Conservation (phyloP, 306 rosid species). For the Gillenia trifoliata region DNA sequence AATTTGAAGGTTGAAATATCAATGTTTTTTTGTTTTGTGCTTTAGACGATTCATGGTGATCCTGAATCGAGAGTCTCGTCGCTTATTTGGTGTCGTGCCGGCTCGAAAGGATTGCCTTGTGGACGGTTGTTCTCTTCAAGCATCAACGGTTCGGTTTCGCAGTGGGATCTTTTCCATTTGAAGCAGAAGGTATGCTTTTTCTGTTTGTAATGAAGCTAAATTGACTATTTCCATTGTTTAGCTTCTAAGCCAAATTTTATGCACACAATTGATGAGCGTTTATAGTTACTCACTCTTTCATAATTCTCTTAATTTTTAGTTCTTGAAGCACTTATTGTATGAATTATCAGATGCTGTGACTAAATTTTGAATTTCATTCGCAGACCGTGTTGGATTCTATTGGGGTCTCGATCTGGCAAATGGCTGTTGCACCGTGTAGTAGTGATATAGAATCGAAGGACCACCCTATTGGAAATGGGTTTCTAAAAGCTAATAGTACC, state of each 20-base stretch:
- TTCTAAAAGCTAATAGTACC: conserved; percentile 5
- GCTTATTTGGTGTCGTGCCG: conserved; percentile 72
- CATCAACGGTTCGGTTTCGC: conserved; percentile 67
- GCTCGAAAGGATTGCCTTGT: conserved; percentile 37
- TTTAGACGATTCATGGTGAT: conserved; percentile 77
- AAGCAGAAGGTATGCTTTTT: conserved; percentile 57
- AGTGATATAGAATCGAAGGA: conserved; percentile 19
- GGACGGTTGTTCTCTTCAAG: conserved; percentile 84
- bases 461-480: conserved; percentile 41
- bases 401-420: conserved; percentile 85
- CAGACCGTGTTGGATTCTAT: conserved; percentile 64
- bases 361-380: neutral
- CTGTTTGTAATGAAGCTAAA: neutral
- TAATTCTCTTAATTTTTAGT: neutral
- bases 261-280: neutral
- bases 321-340: neutral
- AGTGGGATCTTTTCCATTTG: conserved; percentile 81
- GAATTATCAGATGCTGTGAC: neutral
- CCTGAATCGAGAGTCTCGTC: conserved; percentile 62
- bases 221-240: neutral
- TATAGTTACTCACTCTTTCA: neutral
- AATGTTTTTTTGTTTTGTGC: neutral
- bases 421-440: conserved; percentile 52
- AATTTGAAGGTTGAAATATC: neutral
- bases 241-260: neutral